phyloP scores from a whole-genome alignment of 345 rosid species.

The Syzygium aqueum region DNA sequence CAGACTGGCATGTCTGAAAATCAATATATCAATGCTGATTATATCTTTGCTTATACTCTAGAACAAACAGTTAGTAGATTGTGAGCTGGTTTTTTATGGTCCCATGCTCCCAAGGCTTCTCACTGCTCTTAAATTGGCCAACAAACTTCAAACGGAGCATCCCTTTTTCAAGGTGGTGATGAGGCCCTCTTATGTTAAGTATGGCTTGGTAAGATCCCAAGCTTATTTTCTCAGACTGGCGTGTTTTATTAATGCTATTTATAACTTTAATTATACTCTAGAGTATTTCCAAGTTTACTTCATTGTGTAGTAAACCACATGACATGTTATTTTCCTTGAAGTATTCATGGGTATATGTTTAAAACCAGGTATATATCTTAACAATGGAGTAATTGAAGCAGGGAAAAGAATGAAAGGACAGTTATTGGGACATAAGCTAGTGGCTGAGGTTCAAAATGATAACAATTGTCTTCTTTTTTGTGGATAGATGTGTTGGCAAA shows the following conservation, averaged over 20 bases:
- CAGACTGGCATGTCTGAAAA: too few relatives aligned
- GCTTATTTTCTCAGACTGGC: background rate
- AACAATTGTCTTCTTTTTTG: fast-evolving
- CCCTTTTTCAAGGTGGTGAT: background rate
- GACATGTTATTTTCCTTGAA: background rate
- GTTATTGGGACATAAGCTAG: background rate
- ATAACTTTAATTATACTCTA: background rate
- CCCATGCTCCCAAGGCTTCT: background rate
- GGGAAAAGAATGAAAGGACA: background rate
- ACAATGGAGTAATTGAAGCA: background rate
- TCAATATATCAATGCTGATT: too few relatives aligned
- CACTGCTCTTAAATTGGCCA: background rate
- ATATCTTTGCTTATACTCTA: too few relatives aligned
- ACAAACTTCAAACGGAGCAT: background rate
- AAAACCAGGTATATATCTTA: fast-evolving
- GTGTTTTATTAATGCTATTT: background rate
- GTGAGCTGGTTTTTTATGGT: background rate
- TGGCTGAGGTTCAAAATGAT: background rate
- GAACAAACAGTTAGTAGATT: too few relatives aligned
- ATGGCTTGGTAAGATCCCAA: background rate
- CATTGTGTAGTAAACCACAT: background rate
- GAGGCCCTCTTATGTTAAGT: background rate
- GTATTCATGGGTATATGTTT: fast-evolving
- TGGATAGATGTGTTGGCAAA: background rate
- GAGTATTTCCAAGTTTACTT: background rate